Base-by-base conservation (phyloP, 2,329 filamentous ascomycete genomes). In the Fusarium heterosporum region DNA sequence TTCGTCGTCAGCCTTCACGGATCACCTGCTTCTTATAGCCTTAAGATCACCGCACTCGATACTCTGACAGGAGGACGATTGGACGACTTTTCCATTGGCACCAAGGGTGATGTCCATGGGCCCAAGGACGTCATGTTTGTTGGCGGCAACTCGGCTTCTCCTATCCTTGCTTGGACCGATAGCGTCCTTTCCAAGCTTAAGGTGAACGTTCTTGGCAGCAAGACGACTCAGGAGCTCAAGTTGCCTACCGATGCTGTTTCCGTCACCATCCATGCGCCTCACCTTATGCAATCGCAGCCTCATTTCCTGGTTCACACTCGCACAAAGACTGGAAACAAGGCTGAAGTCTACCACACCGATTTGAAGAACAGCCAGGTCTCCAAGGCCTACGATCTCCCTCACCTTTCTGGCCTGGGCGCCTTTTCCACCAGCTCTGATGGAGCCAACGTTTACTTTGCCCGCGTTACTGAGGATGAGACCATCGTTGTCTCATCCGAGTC, bases 231-330 rank as follows among this genome's bases (percentile, higher is more conserved):
- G 68, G 85, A 85, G 53, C 83, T 89, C 58, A 72, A 82, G 17
- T 78, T 89, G 26, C 76, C 81, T 19, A 73, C 79, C 8, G 82
- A 81, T 17, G 82, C 85, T 6, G 76, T 81, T 16, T 76, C 78
- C 5, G 82, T 92, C 50, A 83, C 89, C 55, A 82, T 97, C 22
- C 92, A 96, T 74, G 91, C 92, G 1, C 90, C 93, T 16, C 88
- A 89, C 67, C 83, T 90, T 55, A 80, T 88, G 29, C 90, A 91
- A 73, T 90, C 92, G 6, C 83, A 89, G 43, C 84, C 93, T 36
- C 93, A 97, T 80, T 96, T 97, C 80, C 81, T 97, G 30, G 91
- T 97, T 7, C 92, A 97, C 70, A 93, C 88, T 71, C 85, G 89
- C 71, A 92, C 92, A 1, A 83, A 83, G 34, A 82, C 82, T 4